These are phyloP conservation scores for Nepenthes mirabilis DNA, from an alignment of 148 eudicot genomes.

Conservation along the genomic window DNA sequence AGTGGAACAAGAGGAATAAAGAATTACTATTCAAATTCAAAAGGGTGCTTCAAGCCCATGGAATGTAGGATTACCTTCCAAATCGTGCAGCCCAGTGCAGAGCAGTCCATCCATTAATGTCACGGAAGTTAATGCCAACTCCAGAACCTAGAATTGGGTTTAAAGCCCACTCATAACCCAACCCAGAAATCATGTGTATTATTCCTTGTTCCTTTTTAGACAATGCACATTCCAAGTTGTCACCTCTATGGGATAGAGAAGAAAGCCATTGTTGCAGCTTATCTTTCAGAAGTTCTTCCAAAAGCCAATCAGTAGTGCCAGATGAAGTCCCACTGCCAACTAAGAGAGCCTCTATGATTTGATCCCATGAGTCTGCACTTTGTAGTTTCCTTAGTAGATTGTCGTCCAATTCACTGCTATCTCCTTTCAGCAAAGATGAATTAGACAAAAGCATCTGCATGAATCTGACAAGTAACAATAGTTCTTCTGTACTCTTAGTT, in stretches of 20 bases:
- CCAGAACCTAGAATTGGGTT: constrained; percentile 59
- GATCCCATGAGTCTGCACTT: constrained; percentile 50
- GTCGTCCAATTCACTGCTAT: constrained; percentile 18
- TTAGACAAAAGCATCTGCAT: constrained; percentile 55
- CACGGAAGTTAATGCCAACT: constrained; percentile 78
- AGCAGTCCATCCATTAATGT: constrained; percentile 92
- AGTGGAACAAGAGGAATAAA: background rate
- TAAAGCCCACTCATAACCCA: constrained; percentile 93
- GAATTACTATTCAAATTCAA: background rate
- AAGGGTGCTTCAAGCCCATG: background rate
- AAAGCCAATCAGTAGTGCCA: constrained; percentile 58
- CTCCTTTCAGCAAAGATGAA: constrained; percentile 24
- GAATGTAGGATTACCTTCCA: constrained; percentile 55
- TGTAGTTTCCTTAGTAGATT: constrained; percentile 22
- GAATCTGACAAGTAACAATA: constrained; percentile 59
- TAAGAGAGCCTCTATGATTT: constrained; percentile 47
- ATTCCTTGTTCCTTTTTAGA: constrained; percentile 91
- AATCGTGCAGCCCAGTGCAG: constrained; percentile 97
- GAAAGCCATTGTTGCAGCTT: constrained; percentile 75
- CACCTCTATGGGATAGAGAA: constrained; percentile 16
- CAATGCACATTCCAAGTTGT: constrained; percentile 25
- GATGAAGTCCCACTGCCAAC: constrained; percentile 42
- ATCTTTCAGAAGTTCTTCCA: constrained; percentile 74
- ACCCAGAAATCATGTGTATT: constrained; percentile 82
- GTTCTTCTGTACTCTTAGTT: constrained; percentile 50